A percentile compares a stretch with the other conserved stretches of the same genome.
Conservation (phyloP, 1,284 basidiomycete genomes). For the Irpex rosettiformis region DNA sequence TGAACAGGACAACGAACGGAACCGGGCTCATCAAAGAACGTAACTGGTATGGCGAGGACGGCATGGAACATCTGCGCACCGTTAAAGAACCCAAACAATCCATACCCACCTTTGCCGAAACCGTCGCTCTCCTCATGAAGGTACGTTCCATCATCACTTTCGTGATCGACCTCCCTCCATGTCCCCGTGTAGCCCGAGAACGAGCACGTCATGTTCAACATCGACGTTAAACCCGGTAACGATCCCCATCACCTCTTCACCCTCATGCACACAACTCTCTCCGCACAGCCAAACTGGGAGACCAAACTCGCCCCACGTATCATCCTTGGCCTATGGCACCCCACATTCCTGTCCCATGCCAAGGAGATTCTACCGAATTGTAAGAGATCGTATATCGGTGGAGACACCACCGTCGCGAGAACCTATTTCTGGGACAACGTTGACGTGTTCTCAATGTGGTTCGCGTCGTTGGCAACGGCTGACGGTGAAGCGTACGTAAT, state of each 20-base stretch:
- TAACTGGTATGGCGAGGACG: constrained; percentile 68
- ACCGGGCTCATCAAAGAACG: constrained; percentile 66
- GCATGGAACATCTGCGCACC: constrained; percentile 84
- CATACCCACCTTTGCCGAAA: constrained; percentile 87
- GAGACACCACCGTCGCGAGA: constrained; percentile 64
- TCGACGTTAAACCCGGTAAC: constrained; percentile 94
- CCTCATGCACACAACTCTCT: constrained; percentile 79
- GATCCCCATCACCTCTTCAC: constrained; percentile 85
- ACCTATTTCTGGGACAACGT: constrained; percentile 92
- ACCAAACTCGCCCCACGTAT: constrained; percentile 85
- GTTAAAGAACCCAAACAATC: constrained; percentile 77
- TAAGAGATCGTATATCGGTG: constrained; percentile 84
- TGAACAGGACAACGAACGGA: constrained; percentile 68
- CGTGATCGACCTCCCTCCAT: neutral
- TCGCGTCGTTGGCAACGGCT: constrained; percentile 66
- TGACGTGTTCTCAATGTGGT: constrained; percentile 87
- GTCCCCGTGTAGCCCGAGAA: constrained; percentile 66
- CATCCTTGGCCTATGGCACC: constrained; percentile 90
- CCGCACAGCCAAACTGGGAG: constrained; percentile 73
- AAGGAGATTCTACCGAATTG: constrained; percentile 78
- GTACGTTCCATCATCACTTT: constrained; percentile 34
- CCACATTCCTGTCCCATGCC: constrained; percentile 81
- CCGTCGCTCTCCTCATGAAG: constrained; percentile 78
- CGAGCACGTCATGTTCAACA: constrained; percentile 82
- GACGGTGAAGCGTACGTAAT: constrained; percentile 66